Evolutionary conservation across 148 eudicot species (phyloP), one percentile per base, ranked within the genome.

Genomic region (Rhododendron kiyosumense): DNA sequence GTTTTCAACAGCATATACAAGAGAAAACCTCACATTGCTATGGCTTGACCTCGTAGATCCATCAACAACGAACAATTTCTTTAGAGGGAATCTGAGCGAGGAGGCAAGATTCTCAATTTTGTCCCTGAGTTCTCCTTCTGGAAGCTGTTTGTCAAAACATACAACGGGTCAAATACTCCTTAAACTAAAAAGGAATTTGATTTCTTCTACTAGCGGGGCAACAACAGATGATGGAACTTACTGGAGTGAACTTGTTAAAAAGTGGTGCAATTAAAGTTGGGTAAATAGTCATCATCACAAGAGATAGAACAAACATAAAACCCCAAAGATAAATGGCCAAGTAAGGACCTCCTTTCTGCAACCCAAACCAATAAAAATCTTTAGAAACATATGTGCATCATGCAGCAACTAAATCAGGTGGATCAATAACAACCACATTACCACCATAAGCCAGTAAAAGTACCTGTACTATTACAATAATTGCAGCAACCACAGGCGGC

Each of bases 291-390:
- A 96, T 94, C 99, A 97, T 97, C 85, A 97, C 97, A 82, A 97
- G 91, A 71, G 98, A 92, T 32, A 97, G 84, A 81, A 89, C 93
- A 87, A 97, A 89, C 98, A 97, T 95, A 87, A 97, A 97, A 52
- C 92, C 98, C 99, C 99, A 97, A 73, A 97, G 96, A 89, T 97
- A 97, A 86, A 97, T 93, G 80, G 99, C 99, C 90, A 96, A 89
- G 91, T 95, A 97, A 2, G 99, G 99, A 86, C 99, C 99, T 86
- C 98, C 98, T 94, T 97, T 97, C 99, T 97, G 95, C 90, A 94
- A 86, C 46, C 43, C 86, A 90, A 43, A 85, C 67, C 84, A 78
- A 54, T 41, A 75, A 76, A 73, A 69, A 34, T 51, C 22, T 36
- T 54, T 43, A 84, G 48, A 69, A 20, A 46, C 32, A 26, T 26